Base-by-base conservation (phyloP, 1,139 yeast species). In the Hyphopichia wangnamkhiaoensis region DNA sequence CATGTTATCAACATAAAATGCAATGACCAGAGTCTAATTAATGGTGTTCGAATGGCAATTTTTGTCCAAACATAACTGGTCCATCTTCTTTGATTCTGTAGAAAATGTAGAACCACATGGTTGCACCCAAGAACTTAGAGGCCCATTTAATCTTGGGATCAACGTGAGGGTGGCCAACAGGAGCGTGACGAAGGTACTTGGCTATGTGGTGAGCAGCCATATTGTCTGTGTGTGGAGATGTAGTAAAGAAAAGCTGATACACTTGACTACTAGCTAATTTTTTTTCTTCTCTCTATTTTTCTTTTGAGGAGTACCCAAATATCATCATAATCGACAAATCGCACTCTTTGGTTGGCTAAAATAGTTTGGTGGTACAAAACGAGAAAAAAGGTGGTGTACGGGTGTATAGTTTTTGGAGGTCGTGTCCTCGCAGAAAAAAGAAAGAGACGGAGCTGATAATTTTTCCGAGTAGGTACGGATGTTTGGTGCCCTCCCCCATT, bases 41-140 rank as follows among this genome's bases (percentile, higher is more conserved):
- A 43, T 68, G 71, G 49, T 65, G 64, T 58, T 69, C 74, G 45
- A 68, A 69, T 33, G 75, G 74, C 51, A 66, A 61, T 49, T 68
- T 68, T 41, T 61, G 60, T 23, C 74, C 83, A 52, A 74, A 69
- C 73, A 80, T 75, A 30, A 76, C 80, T 44, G 79, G 79, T 47
- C 80, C 81, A 50, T 80, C 91, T 63, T 84, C 84, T 63, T 84
- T 82, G 36, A 85, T 69, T 61, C 95, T 72, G 74, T 84, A 85
- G 60, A 86, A 76, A 48, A 86, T 77, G 84, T 88, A 86, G 63
- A 85, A 86, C 90, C 93, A 85, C 91, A 85, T 83, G 46, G 89
- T 76, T 34, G 91, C 94, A 7, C 95, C 94, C 39, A 86, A 72
- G 29, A 74, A 59, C 56, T 82, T 82, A 37, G 87, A 76, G 20